Evolutionary conservation across 768 basidiomycete species (phyloP).

Genomic region (Tricholoma bakamatsutake): DNA sequence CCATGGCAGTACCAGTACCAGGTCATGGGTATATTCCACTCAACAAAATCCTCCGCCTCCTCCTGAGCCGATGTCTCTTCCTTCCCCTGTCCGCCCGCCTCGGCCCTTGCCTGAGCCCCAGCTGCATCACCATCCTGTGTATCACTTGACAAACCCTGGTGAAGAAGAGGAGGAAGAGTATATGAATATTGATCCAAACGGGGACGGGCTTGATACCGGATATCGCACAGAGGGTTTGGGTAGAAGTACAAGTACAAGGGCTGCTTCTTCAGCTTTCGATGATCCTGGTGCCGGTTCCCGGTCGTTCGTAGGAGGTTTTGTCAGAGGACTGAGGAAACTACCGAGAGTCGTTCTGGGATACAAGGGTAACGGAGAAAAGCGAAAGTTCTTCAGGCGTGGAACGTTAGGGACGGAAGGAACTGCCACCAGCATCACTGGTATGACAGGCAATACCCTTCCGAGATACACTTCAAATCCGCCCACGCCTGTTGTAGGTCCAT

Average conservation of each 20-base stretch:
- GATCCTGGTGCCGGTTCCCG: constrained; percentile 12
- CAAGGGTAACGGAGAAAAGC: constrained; percentile 18
- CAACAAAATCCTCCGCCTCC: constrained; percentile 28
- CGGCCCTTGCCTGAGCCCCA: constrained; percentile 28
- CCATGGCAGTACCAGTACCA: constrained; percentile 16
- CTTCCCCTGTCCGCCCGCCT: constrained; percentile 20
- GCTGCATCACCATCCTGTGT: constrained; percentile 9
- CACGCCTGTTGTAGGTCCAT: constrained; percentile 28
- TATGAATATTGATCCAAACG: constrained; percentile 20
- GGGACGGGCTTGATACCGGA: constrained; percentile 10
- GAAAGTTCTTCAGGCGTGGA: constrained; percentile 15
- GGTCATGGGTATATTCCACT: constrained; percentile 33
- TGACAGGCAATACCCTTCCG: constrained; percentile 28
- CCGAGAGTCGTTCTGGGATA: constrained; percentile 28
- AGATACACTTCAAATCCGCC: constrained; percentile 33
- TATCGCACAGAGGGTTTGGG: constrained; percentile 12
- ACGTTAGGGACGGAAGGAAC: constrained; percentile 24
- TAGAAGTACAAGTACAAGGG: constrained; percentile 7
- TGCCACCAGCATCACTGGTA: constrained; percentile 21
- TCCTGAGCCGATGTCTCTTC: constrained; percentile 8
- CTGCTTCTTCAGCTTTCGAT: not conserved
- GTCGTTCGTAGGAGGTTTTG: constrained; percentile 32
- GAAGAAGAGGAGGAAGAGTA: constrained; percentile 27
- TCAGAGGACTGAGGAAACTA: constrained; percentile 28
- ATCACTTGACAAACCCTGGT: constrained; percentile 15